Conservation (phyloP, 2,329 filamentous ascomycete genomes). For the Pseudocercospora vitis region DNA sequence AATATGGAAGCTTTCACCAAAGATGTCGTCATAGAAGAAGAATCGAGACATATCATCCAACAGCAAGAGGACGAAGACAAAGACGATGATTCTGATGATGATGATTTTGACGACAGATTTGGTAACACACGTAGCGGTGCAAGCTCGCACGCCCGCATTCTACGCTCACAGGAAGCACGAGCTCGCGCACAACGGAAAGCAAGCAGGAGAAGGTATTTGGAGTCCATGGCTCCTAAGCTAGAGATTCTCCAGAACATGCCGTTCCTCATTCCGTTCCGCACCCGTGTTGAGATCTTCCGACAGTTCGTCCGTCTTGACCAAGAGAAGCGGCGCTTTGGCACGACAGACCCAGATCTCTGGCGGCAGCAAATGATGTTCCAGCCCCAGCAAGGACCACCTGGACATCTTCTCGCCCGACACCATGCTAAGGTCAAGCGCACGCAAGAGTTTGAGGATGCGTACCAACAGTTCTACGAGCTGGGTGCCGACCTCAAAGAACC, state of each 20-base stretch:
- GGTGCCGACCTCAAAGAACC: conserved; percentile 86
- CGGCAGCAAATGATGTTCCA: conserved; percentile 51
- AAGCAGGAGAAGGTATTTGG: conserved; percentile 69
- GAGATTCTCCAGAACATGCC: conserved; percentile 95
- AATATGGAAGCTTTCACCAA: conserved; percentile 84
- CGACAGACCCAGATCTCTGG: conserved; percentile 73
- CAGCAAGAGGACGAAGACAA: conserved; percentile 62
- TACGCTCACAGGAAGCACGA: conserved; percentile 54
- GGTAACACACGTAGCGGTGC: conserved; percentile 33
- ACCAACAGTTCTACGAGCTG: conserved; percentile 75
- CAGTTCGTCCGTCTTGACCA: conserved; percentile 89
- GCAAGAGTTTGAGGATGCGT: conserved; percentile 82
- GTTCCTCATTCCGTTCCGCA: conserved; percentile 91
- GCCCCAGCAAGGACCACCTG: conserved; percentile 32
- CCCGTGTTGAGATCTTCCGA: conserved; percentile 86
- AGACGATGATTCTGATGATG: conserved; percentile 45
- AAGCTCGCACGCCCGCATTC: conserved; percentile 18
- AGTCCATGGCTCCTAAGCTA: conserved; percentile 78
- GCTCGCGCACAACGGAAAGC: conserved; percentile 65
- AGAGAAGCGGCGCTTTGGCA: conserved; percentile 63
- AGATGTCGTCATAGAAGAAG: conserved; percentile 84
- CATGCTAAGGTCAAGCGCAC: conserved; percentile 78
- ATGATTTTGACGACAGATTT: conserved; percentile 17
- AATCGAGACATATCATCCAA: conserved; percentile 68
- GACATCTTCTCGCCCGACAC: conserved; percentile 56